Percentiles rank a stretch among this genome's conserved stretches.
phyloP scores from a whole-genome alignment of 441 rosid genomes.

The Capsella rubella region DNA sequence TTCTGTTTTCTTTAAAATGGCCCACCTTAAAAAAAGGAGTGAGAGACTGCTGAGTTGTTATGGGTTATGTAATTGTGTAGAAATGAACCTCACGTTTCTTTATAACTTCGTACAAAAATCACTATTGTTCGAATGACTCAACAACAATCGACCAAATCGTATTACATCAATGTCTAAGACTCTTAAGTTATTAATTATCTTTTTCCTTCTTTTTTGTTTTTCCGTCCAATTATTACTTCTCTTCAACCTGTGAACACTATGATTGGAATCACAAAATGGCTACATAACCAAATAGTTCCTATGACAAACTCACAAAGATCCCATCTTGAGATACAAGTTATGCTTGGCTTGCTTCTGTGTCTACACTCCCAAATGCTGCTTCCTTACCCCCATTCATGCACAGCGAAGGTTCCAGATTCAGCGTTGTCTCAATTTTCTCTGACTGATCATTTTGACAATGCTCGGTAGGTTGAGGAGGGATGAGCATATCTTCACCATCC shows the following conservation, averaged over 20 bases:
- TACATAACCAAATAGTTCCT: slow-evolving; percentile 24
- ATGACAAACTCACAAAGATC: slow-evolving; percentile 17
- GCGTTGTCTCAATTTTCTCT: slow-evolving; percentile 31
- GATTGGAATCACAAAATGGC: slow-evolving; percentile 23
- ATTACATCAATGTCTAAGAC: not conserved
- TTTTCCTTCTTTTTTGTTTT: not conserved
- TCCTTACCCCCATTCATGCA: slow-evolving; percentile 47
- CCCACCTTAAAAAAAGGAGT: not conserved
- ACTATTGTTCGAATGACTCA: slow-evolving; percentile 6
- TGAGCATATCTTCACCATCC: slow-evolving; percentile 25
- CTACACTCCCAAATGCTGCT: slow-evolving; percentile 43
- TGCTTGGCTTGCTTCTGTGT: slow-evolving; percentile 47
- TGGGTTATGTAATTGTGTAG: not conserved
- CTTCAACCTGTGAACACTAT: slow-evolving; percentile 7
- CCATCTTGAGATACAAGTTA: not conserved
- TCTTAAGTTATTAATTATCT: not conserved
- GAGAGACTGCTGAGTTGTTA: not conserved
- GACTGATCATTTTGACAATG: slow-evolving; percentile 41
- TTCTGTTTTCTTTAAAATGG: not conserved
- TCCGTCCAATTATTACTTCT: slow-evolving; percentile 11
- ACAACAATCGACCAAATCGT: not conserved
- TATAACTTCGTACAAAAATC: not conserved
- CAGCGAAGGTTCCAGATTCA: slow-evolving; percentile 26
- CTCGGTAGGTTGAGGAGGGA: slow-evolving; percentile 32
- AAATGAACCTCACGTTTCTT: not conserved